Conservation (phyloP, 345 rosid species). For the Eucalyptus sp. region DNA sequence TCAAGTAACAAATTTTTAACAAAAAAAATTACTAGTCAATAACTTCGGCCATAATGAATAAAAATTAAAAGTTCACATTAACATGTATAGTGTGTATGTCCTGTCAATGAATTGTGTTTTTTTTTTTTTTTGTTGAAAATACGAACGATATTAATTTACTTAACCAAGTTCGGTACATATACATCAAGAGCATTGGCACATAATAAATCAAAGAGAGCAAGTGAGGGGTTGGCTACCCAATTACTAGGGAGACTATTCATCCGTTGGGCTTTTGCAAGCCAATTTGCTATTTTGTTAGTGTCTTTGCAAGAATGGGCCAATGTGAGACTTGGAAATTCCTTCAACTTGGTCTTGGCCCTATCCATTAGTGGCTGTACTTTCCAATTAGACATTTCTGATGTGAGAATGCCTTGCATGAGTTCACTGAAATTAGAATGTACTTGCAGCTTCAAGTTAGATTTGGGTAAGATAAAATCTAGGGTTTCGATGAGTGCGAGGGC, state of each 20-base stretch:
- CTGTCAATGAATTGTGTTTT: background rate
- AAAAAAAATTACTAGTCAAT: background rate
- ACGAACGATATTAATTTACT: too few relatives aligned
- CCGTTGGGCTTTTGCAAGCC: too few relatives aligned
- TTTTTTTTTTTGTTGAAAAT: too few relatives aligned
- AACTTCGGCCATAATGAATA: background rate
- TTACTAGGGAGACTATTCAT: too few relatives aligned
- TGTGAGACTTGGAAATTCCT: too few relatives aligned
- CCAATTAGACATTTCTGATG: fast-evolving
- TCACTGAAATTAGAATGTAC: background rate
- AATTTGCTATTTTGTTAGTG: too few relatives aligned
- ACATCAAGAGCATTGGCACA: too few relatives aligned
- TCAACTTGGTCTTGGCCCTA: background rate
- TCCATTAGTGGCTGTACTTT: background rate
- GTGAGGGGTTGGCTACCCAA: too few relatives aligned
- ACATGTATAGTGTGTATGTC: background rate
- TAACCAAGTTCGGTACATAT: too few relatives aligned
- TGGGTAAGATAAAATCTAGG: background rate
- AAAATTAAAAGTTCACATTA: background rate
- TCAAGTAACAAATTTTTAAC: too few relatives aligned
- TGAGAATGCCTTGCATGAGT: background rate
- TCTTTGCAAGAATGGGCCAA: too few relatives aligned
- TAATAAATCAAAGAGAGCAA: too few relatives aligned
- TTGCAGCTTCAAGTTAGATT: background rate
- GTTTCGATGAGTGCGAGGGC: background rate